These are phyloP conservation scores for Zygotorulaspora mrakii DNA, from an alignment of 1,139 yeast genomes.

Conservation along the genomic window DNA sequence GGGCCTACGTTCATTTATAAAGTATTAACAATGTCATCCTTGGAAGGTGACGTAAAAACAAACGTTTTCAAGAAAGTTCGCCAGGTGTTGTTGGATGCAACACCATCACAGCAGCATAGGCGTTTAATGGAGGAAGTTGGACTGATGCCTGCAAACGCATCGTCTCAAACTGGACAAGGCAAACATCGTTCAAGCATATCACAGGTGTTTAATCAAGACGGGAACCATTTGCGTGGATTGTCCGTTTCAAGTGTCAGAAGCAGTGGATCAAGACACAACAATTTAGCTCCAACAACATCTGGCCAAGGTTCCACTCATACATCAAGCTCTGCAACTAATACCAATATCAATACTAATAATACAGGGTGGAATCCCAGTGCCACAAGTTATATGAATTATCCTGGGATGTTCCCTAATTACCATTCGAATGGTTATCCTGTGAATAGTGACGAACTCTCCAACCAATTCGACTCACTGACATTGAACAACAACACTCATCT, in stretches of 20 bases:
- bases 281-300: slow-evolving; percentile 14
- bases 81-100: slow-evolving; percentile 54
- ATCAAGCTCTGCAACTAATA: slow-evolving; percentile 7
- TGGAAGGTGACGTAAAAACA: slow-evolving; percentile 53
- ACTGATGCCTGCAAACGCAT: slow-evolving; percentile 36
- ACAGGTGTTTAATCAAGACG: slow-evolving; percentile 28
- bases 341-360: slow-evolving; percentile 6
- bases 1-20: slow-evolving; percentile 88
- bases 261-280: slow-evolving; percentile 31
- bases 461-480: slow-evolving; percentile 32
- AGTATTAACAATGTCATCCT: slow-evolving; percentile 62
- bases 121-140: slow-evolving; percentile 93
- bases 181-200: slow-evolving; percentile 32
- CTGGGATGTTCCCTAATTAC: slow-evolving; percentile 32
- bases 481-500: slow-evolving; percentile 32
- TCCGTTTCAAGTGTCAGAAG: slow-evolving; percentile 35
- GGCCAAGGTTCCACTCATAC: slow-evolving; percentile 14
- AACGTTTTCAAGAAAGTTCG: slow-evolving; percentile 60
- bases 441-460: slow-evolving; percentile 27
- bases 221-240: slow-evolving; percentile 32
- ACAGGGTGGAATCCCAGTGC: slow-evolving; percentile 11
- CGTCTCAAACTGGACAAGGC: slow-evolving; percentile 12
- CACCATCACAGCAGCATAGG: slow-evolving; percentile 70
- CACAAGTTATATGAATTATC: slow-evolving; percentile 30
- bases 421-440: slow-evolving; percentile 17